These are phyloP conservation scores for Mycena amicta DNA, from an alignment of 768 basidiomycete species.

Conservation along the genomic window DNA sequence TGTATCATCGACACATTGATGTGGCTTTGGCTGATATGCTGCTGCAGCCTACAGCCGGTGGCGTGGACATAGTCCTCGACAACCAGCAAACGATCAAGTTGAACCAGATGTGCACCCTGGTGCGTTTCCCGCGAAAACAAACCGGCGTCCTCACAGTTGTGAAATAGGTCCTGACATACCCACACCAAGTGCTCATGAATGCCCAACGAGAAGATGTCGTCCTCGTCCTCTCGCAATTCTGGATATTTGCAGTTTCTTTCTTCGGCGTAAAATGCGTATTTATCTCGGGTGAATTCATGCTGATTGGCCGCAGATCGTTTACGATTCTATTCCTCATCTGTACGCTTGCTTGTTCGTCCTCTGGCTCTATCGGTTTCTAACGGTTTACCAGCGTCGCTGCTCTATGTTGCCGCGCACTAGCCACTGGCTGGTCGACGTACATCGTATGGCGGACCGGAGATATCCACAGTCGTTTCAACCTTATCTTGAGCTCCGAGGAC, in stretches of 20 bases:
- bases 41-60: constrained; percentile 7
- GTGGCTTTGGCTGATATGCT: neutral
- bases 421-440: constrained; percentile 23
- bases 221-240: constrained; percentile 33
- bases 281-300: neutral
- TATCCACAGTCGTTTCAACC: constrained; percentile 13
- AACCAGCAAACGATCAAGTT: constrained; percentile 14
- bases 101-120: constrained; percentile 27
- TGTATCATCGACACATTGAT: neutral
- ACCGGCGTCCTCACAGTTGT: no score
- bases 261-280: constrained; percentile 19
- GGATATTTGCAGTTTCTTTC: constrained; percentile 33
- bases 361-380: neutral
- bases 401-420: constrained; percentile 15
- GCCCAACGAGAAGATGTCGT: constrained; percentile 31
- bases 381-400: constrained; percentile 13
- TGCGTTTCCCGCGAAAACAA: neutral
- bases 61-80: constrained; percentile 17
- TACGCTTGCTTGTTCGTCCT: constrained; percentile 14
- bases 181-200: constrained; percentile 29
- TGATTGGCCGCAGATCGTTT: constrained; percentile 26
- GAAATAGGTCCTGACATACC: constrained; percentile 25
- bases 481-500: constrained; percentile 6
- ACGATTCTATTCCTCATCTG: constrained; percentile 42
- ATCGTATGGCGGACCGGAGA: constrained; percentile 22